Percentiles rank a stretch among this genome's conserved stretches.
Evolutionary conservation across 139 green algal genomes (phyloP).

Genomic region (Cymbomonas tetramitiformis): DNA sequence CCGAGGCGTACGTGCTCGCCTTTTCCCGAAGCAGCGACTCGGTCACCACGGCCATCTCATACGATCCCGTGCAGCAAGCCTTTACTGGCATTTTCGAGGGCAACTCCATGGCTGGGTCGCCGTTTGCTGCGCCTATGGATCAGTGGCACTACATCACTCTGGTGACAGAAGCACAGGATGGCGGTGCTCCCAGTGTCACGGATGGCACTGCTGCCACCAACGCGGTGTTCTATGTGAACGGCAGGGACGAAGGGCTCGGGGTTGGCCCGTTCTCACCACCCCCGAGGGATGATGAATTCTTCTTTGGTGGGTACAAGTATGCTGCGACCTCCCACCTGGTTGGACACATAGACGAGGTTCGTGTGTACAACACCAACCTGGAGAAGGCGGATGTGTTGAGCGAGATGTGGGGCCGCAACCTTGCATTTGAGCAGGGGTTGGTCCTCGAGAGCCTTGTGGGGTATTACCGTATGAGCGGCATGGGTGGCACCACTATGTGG

Average conservation of each 20-base stretch:
- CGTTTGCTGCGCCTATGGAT: background rate
- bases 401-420: no score
- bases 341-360: constrained; percentile 12
- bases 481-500: no score
- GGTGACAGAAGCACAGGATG: background rate
- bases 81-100: background rate
- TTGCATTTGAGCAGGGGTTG: no score
- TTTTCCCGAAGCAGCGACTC: constrained; percentile 5
- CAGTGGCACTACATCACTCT: constrained; percentile 8
- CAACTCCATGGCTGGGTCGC: background rate
- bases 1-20: background rate
- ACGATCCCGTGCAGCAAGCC: background rate
- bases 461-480: no score
- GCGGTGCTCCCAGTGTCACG: background rate
- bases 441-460: no score
- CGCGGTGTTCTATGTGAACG: background rate
- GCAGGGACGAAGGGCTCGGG: background rate
- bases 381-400: no score
- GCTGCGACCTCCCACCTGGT: background rate
- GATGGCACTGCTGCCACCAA: background rate
- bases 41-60: background rate
- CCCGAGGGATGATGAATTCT: background rate
- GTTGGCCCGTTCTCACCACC: background rate
- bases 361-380: constrained; percentile 5
- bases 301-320: constrained; percentile 3